phyloP scores from a whole-genome alignment of 805 yeast species.

The Yamadazyma phyllophila region DNA sequence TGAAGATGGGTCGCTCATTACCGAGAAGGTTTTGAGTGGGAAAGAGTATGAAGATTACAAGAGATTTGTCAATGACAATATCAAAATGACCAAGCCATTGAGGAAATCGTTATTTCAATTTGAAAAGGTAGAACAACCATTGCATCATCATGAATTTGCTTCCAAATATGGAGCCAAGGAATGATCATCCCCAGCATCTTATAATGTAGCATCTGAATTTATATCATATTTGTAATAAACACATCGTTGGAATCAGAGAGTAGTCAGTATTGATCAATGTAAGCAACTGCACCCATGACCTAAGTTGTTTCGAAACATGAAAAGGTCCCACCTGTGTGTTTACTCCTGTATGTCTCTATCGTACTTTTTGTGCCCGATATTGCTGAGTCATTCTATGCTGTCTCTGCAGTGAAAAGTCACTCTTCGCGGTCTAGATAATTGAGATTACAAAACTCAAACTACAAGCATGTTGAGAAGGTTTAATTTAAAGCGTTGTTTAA shows the following conservation, averaged over 20 bases:
- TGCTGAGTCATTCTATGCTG: no score
- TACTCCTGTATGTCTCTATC: no score
- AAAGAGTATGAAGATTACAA: slow-evolving; percentile 10
- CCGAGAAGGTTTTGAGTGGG: slow-evolving; percentile 9
- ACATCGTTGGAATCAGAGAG: no score
- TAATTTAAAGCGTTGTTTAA: slow-evolving; percentile 3
- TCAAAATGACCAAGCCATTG: slow-evolving; percentile 16
- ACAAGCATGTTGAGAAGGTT: slow-evolving; percentile 4
- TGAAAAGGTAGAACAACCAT: slow-evolving; percentile 17
- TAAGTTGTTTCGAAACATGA: no score
- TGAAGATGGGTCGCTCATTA: background rate
- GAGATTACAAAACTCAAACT: background rate
- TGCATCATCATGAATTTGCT: slow-evolving; percentile 13
- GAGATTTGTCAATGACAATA: slow-evolving; percentile 12
- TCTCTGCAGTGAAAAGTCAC: no score
- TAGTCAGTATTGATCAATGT: no score
- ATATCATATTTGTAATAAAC: no score
- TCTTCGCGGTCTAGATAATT: background rate
- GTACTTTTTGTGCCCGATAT: no score
- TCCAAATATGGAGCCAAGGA: background rate
- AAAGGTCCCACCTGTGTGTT: no score
- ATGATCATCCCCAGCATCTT: background rate
- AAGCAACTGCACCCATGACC: no score
- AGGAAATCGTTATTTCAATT: slow-evolving; percentile 17
- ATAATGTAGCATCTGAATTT: no score